A percentile compares a stretch with the other conserved stretches of the same genome.
phyloP scores from a whole-genome alignment of 1,139 yeast species.

The Zhuliangozyma parablackwelliae region DNA sequence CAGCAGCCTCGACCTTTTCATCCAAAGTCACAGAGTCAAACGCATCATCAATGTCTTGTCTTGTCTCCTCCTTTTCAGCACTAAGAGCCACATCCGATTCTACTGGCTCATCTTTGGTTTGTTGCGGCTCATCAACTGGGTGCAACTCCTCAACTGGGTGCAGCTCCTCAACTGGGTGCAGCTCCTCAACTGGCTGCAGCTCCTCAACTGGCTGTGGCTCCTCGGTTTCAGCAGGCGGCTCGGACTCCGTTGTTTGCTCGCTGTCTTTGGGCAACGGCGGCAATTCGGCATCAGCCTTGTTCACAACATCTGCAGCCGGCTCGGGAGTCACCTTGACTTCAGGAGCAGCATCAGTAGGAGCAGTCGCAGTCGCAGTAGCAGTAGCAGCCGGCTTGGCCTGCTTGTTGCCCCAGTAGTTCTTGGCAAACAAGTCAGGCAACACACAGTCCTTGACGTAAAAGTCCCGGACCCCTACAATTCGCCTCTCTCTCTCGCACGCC shows the following conservation, averaged over 20 bases:
- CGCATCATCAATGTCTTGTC: constrained; percentile 7
- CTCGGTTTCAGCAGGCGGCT: no score
- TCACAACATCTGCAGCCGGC: no score
- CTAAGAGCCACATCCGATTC: neutral
- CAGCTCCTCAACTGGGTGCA: no score
- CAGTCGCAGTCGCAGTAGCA: neutral
- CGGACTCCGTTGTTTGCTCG: no score
- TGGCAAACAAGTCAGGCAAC: constrained; percentile 43
- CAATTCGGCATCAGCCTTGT: no score
- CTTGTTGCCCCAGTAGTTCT: constrained; percentile 35
- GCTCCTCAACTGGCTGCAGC: neutral
- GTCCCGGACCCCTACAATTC: constrained; percentile 90
- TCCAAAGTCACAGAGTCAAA: constrained; percentile 7
- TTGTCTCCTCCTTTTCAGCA: constrained; percentile 1
- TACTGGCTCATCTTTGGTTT: no score
- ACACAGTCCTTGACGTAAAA: constrained; percentile 58
- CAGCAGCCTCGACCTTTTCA: constrained; percentile 4
- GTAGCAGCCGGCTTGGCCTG: constrained; percentile 4
- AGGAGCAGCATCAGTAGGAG: no score
- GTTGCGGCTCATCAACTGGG: neutral
- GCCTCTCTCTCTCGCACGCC: constrained; percentile 85
- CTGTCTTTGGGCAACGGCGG: no score
- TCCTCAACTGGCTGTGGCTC: neutral
- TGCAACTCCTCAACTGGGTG: neutral
- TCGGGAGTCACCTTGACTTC: no score